phyloP scores from a whole-genome alignment of 805 yeast genomes.

The Sugiyamaella marilandica region DNA sequence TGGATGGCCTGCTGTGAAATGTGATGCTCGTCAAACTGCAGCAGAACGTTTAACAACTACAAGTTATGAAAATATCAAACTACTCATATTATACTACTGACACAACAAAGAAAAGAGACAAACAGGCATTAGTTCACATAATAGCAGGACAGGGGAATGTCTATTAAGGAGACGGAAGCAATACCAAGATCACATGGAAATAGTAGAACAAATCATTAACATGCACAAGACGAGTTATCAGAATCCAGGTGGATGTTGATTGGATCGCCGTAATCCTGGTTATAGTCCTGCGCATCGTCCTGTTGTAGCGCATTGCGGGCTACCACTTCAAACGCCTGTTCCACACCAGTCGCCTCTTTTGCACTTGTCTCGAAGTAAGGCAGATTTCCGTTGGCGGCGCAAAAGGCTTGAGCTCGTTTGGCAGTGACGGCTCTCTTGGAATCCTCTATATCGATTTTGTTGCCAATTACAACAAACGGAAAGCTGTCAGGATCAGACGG shows the following conservation, averaged over 20 bases:
- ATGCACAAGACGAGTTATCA: slow-evolving; percentile 70
- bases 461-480: slow-evolving; percentile 93
- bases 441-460: slow-evolving; percentile 92
- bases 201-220: slow-evolving; percentile 38
- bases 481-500: slow-evolving; percentile 90
- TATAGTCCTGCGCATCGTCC: slow-evolving; percentile 85
- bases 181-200: neutral
- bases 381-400: slow-evolving; percentile 64
- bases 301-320: slow-evolving; percentile 95
- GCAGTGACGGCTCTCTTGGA: slow-evolving; percentile 67
- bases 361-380: slow-evolving; percentile 98
- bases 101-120: too few species aligned
- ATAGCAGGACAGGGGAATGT: neutral
- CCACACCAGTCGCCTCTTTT: slow-evolving; percentile 91
- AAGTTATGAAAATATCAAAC: too few species aligned
- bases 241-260: slow-evolving; percentile 90
- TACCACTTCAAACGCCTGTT: slow-evolving; percentile 91
- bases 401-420: slow-evolving; percentile 57
- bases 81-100: too few species aligned
- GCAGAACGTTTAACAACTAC: too few species aligned
- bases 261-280: slow-evolving; percentile 93
- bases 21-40: too few species aligned
- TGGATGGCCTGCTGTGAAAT: too few species aligned
- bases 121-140: too few species aligned
- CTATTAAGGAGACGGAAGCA: neutral